A percentile compares a stretch with the other conserved stretches of the same genome.
Conservation (phyloP, 2,329 filamentous ascomycete species). For the Orbilia ellipsospora region DNA sequence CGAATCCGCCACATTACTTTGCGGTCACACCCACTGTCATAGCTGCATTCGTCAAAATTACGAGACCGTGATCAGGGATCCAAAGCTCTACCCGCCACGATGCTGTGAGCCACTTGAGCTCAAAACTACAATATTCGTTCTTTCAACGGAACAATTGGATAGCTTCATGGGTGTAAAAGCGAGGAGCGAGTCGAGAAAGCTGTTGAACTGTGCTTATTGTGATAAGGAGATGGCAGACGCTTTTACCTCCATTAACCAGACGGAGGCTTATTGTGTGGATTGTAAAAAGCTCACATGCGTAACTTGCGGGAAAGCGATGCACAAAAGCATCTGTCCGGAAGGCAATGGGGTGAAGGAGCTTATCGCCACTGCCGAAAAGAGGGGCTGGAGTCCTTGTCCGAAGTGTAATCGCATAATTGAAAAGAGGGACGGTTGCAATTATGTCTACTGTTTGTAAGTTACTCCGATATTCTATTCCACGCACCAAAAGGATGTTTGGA, state of each 20-base stretch:
- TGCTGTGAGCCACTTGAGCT: slow-evolving; percentile 33
- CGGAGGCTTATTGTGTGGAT: slow-evolving; percentile 10
- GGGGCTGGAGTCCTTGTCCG: slow-evolving; percentile 18
- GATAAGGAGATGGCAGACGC: slow-evolving; percentile 12
- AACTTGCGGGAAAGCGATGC: slow-evolving; percentile 27
- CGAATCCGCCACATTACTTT: background rate
- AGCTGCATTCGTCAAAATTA: slow-evolving; percentile 26
- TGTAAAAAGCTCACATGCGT: slow-evolving; percentile 36
- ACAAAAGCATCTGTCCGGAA: slow-evolving; percentile 28
- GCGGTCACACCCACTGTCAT: slow-evolving; percentile 27
- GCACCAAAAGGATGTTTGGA: no score
- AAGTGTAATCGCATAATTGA: slow-evolving; percentile 19
- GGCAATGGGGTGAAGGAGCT: slow-evolving; percentile 13
- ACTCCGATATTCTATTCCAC: background rate
- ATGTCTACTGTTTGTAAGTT: slow-evolving; percentile 27
- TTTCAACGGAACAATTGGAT: slow-evolving; percentile 15
- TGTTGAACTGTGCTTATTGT: slow-evolving; percentile 30
- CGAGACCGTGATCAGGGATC: slow-evolving; percentile 1
- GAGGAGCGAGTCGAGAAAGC: slow-evolving; percentile 15
- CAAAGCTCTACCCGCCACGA: slow-evolving; percentile 26
- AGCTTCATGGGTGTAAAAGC: slow-evolving; percentile 6
- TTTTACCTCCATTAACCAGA: background rate
- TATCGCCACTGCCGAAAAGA: background rate
- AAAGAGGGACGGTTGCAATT: slow-evolving; percentile 33
- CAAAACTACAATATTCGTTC: slow-evolving; percentile 1